Conservation (phyloP, 257 asterid species). For the Solanum pimpinellifolium region DNA sequence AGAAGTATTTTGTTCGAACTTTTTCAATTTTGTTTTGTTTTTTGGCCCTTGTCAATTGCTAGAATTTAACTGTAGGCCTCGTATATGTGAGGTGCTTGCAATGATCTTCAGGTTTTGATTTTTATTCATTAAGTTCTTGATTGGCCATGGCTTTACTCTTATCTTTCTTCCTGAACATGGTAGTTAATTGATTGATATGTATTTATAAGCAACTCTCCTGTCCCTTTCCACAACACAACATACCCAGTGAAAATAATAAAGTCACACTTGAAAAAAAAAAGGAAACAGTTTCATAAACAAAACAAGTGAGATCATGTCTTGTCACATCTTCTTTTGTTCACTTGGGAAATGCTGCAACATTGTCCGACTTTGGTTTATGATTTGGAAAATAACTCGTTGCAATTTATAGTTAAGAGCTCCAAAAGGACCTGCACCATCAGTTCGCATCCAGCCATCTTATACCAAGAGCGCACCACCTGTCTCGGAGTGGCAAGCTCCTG, state of each 20-base stretch:
- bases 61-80: neutral
- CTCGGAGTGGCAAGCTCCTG: constrained; percentile 34
- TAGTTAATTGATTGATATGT: neutral
- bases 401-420: constrained; percentile 10
- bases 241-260: neutral
- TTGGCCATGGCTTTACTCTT: neutral
- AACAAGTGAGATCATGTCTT: neutral
- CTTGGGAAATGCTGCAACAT: neutral
- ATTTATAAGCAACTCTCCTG: neutral
- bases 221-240: neutral
- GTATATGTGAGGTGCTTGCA: neutral
- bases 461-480: constrained; percentile 30
- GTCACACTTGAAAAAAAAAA: neutral
- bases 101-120: neutral
- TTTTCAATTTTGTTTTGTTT: neutral
- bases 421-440: constrained; percentile 45
- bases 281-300: neutral
- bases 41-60: neutral
- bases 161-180: neutral
- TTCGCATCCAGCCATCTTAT: constrained; percentile 30
- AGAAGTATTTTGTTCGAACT: neutral
- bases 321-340: neutral
- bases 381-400: neutral
- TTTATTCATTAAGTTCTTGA: neutral
- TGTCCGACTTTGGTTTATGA: neutral